Conservation (phyloP, 1,139 yeast genomes). For the Sugiyamaella xylanicola region DNA sequence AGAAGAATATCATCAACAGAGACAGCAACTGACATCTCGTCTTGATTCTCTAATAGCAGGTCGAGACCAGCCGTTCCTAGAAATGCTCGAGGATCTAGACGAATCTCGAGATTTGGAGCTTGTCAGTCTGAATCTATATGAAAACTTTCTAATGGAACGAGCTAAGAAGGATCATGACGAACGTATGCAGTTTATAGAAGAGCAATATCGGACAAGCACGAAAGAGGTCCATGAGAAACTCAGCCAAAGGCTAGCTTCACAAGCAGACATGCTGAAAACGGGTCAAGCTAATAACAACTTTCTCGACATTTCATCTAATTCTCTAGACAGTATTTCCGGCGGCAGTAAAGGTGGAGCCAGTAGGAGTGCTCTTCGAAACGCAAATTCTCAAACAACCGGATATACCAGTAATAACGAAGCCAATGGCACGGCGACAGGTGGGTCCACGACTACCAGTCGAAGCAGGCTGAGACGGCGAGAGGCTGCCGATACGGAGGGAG, state of each 20-base stretch:
- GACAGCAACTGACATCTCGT: conserved; percentile 20
- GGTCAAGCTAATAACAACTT: conserved; percentile 18
- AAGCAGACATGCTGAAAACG: conserved; percentile 69
- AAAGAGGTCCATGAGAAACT: conserved; percentile 77
- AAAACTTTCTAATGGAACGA: conserved; percentile 75
- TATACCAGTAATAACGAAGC: conserved; percentile 18
- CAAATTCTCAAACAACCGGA: conserved; percentile 1
- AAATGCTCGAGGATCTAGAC: conserved; percentile 61
- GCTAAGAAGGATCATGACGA: conserved; percentile 74
- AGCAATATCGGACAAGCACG: conserved; percentile 75
- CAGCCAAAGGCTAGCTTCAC: conserved; percentile 72
- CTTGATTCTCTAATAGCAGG: conserved; percentile 67
- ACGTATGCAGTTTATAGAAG: conserved; percentile 71
- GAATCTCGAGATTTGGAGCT: conserved; percentile 81
- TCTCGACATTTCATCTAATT: conserved; percentile 14
- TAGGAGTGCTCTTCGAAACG: too few relatives aligned
- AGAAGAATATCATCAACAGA: conserved; percentile 23
- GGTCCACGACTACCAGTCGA: conserved; percentile 13
- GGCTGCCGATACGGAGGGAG: conserved; percentile 15
- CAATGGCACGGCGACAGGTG: conserved; percentile 14
- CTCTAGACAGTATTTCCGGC: conserved; percentile 4
- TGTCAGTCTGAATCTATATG: conserved; percentile 73
- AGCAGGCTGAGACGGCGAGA: conserved; percentile 22
- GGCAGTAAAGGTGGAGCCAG: not conserved
- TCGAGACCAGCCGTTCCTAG: conserved; percentile 61